A percentile compares a stretch with the other conserved stretches of the same genome.
These are phyloP conservation scores for Corynespora cassiicola DNA, from an alignment of 2,329 filamentous ascomycete species.

Conservation along the genomic window DNA sequence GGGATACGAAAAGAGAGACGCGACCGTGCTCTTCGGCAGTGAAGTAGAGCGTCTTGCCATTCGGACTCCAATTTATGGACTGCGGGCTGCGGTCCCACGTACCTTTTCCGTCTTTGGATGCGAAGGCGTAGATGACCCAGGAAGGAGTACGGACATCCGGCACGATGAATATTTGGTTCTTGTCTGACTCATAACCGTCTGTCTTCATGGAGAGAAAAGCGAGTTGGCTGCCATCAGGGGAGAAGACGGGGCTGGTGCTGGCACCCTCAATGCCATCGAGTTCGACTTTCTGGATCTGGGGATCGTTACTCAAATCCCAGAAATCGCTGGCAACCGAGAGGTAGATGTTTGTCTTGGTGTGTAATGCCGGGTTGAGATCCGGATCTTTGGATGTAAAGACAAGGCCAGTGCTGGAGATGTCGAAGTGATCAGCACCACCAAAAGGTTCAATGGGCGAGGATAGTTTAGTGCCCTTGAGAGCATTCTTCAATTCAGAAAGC, in stretches of 20 bases:
- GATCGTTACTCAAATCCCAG: conserved; percentile 27
- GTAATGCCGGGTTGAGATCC: conserved; percentile 70
- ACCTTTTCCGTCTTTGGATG: conserved; percentile 67
- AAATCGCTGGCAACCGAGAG: conserved; percentile 70
- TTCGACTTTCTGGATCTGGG: conserved; percentile 58
- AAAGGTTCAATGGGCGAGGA: conserved; percentile 78
- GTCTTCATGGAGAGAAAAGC: conserved; percentile 82
- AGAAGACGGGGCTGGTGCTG: conserved; percentile 72
- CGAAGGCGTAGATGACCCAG: conserved; percentile 68
- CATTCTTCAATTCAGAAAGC: conserved; percentile 64
- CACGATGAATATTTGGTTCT: conserved; percentile 70
- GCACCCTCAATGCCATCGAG: conserved; percentile 70
- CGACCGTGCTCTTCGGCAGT: conserved; percentile 74
- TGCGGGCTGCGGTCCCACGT: conserved; percentile 63
- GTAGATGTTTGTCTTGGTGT: conserved; percentile 85
- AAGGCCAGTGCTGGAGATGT: conserved; percentile 70
- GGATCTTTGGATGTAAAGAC: conserved; percentile 80
- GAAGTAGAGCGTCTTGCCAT: conserved; percentile 70
- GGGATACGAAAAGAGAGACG: conserved; percentile 66
- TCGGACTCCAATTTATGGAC: conserved; percentile 57
- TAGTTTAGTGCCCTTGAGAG: conserved; percentile 64
- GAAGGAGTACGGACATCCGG: conserved; percentile 65
- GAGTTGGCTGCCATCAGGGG: conserved; percentile 71
- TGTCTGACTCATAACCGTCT: conserved; percentile 82
- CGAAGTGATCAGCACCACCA: conserved; percentile 81